Percentiles rank a stretch among this genome's conserved stretches.
Evolutionary conservation across 2,329 filamentous ascomycete species (phyloP).

Genomic region (Pseudogymnoascus sp.): DNA sequence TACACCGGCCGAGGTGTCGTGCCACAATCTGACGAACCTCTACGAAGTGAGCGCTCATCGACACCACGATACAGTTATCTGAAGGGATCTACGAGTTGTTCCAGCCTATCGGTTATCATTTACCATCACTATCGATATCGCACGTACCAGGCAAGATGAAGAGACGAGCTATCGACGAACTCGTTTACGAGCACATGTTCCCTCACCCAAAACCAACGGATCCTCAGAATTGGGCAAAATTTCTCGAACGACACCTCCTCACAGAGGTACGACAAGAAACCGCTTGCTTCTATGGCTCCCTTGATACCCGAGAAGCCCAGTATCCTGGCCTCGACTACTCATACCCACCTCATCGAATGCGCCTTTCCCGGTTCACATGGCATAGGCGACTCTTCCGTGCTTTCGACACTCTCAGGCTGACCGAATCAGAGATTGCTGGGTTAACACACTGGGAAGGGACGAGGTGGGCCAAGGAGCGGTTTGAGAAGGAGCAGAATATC

Average conservation of each 20-base stretch:
- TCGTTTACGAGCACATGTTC: slow-evolving; percentile 69
- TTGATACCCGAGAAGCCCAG: slow-evolving; percentile 72
- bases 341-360: slow-evolving; percentile 63
- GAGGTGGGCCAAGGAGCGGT: slow-evolving; percentile 74
- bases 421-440: slow-evolving; percentile 59
- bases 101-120: background rate
- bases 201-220: slow-evolving; percentile 60
- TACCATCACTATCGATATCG: background rate
- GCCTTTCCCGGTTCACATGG: slow-evolving; percentile 70
- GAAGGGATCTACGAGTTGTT: background rate
- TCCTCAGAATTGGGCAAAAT: slow-evolving; percentile 62
- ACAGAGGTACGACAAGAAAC: slow-evolving; percentile 71
- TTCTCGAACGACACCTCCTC: slow-evolving; percentile 65
- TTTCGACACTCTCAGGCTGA: slow-evolving; percentile 64
- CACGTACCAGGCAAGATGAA: slow-evolving; percentile 48
- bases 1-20: background rate
- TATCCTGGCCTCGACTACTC: slow-evolving; percentile 78
- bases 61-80: background rate
- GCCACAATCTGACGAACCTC: background rate
- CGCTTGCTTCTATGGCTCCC: slow-evolving; percentile 64
- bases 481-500: slow-evolving; percentile 66
- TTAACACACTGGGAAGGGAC: slow-evolving; percentile 80
- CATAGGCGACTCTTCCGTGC: slow-evolving; percentile 69
- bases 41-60: slow-evolving; percentile 1
- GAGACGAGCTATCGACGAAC: slow-evolving; percentile 60